Conservation (phyloP, 306 rosid genomes). For the Fagus crenata region DNA sequence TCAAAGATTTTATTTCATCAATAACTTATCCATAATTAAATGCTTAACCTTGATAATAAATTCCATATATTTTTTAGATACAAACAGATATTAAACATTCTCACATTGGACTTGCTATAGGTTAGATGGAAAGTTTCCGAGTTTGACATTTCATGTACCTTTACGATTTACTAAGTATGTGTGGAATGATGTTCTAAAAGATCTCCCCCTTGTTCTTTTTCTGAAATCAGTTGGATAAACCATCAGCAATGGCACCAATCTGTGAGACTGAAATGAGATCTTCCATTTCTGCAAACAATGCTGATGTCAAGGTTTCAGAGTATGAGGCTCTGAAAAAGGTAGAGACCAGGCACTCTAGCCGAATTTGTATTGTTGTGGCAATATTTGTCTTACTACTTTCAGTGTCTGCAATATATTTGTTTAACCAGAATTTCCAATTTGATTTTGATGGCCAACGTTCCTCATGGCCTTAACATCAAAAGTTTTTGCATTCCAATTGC, state of each 20-base stretch:
- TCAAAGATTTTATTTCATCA: not conserved
- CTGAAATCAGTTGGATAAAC: slow-evolving; percentile 55
- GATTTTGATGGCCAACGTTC: slow-evolving; percentile 33
- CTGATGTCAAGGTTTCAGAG: slow-evolving; percentile 15
- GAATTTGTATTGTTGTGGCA: slow-evolving; percentile 35
- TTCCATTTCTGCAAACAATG: slow-evolving; percentile 33
- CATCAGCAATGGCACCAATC: slow-evolving; percentile 36
- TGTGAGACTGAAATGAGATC: slow-evolving; percentile 25
- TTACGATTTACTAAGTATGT: not conserved
- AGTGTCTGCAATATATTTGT: slow-evolving; percentile 36
- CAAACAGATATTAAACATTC: not conserved
- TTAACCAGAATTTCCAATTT: slow-evolving; percentile 38
- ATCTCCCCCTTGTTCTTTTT: slow-evolving; percentile 14
- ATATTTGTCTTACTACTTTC: slow-evolving; percentile 41
- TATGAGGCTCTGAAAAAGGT: not conserved
- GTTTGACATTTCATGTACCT: not conserved
- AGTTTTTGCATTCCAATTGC: not conserved
- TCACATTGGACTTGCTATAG: not conserved
- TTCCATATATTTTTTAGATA: not conserved
- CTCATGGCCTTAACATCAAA: slow-evolving; percentile 7
- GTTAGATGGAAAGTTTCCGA: slow-evolving; percentile 1
- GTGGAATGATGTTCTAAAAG: slow-evolving; percentile 15
- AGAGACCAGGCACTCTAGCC: slow-evolving; percentile 33
- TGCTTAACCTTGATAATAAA: not conserved
- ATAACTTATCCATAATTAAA: not conserved